These are phyloP conservation scores for Sporothrix globosa DNA, from an alignment of 2,329 filamentous ascomycete genomes.

Conservation along the genomic window DNA sequence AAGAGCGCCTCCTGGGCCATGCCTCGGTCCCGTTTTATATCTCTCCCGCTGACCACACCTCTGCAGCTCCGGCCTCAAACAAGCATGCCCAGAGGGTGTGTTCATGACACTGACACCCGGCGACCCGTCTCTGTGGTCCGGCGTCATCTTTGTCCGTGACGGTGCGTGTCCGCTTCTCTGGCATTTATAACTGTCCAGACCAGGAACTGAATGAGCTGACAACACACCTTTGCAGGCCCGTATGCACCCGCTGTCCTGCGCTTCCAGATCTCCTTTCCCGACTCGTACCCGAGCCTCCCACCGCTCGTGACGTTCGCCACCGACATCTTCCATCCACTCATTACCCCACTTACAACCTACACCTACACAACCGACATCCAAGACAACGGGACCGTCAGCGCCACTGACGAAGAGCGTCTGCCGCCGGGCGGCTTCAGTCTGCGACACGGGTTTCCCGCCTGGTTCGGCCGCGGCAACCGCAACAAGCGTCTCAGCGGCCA, in stretches of 20 bases:
- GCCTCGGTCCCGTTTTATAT: not conserved
- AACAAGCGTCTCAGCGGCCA: slow-evolving; percentile 51
- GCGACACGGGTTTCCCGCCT: slow-evolving; percentile 84
- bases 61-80: slow-evolving; percentile 73
- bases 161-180: slow-evolving; percentile 55
- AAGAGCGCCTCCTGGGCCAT: not conserved
- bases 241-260: slow-evolving; percentile 86
- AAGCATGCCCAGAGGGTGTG: slow-evolving; percentile 81
- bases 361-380: slow-evolving; percentile 83
- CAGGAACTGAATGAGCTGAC: not conserved
- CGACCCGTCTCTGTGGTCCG: slow-evolving; percentile 81
- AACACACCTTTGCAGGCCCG: slow-evolving; percentile 63
- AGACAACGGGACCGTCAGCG: slow-evolving; percentile 76
- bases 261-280: slow-evolving; percentile 86
- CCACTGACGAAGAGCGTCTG: slow-evolving; percentile 78
- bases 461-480: slow-evolving; percentile 70
- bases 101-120: slow-evolving; percentile 84
- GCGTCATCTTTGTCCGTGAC: slow-evolving; percentile 87
- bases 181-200: too few species aligned
- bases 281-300: slow-evolving; percentile 75
- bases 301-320: slow-evolving; percentile 86
- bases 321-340: slow-evolving; percentile 92
- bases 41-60: slow-evolving; percentile 30
- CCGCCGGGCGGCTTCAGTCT: slow-evolving; percentile 90
- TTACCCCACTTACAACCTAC: slow-evolving; percentile 92